Base-by-base conservation (phyloP, 768 basidiomycete species). In the Grammothele lineata region DNA sequence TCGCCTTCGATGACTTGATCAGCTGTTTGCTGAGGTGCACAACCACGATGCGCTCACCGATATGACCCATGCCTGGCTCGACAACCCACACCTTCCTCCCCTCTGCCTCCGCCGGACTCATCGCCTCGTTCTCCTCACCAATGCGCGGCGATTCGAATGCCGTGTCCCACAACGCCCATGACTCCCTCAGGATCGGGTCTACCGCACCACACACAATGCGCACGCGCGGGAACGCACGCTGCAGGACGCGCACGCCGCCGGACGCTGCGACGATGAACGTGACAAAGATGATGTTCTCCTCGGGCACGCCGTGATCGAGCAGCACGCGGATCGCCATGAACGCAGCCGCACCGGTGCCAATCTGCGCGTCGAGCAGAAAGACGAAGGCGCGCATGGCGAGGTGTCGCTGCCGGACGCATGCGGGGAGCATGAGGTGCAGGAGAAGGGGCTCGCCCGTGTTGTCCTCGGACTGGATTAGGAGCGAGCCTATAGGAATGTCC, bases 321-420 rank as follows among this genome's bases (percentile, higher is more conserved):
- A 97, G 70, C 10, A 95, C 79, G 23, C 95, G 86, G 51, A 99
- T 89, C 0, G 93, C 86, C 95, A 98, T 97, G 64, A 97, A 88
- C 17, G 85, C 85, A 3, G 90, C 82, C 0, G 94, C 93, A 4
- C 85, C 95, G 0, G 95, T 97, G 5, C 91, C 92, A 62, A 98
- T 92, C 85, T 95, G 25, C 15, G 89, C 86, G 60, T 97, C 95
- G 34, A 97, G 74, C 10, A 99, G 65, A 62, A 96, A 87, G 1
- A 96, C 94, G 70, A 81, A 89, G 0, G 86, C 70, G 24, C 87
- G 69, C 50, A 71, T 65, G 3, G 93, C 92, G 30, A 71, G 68
- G 41, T 80, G 70, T 34, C 84, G 70, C 10, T 77, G 66, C 32
- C 90, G 85, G 43, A 98, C 65, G 60, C 72, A 85, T 4, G 71